Percentiles rank a stretch among this genome's conserved stretches.
phyloP scores from a whole-genome alignment of 2,329 filamentous ascomycete species.

The Fusarium denticulatum region DNA sequence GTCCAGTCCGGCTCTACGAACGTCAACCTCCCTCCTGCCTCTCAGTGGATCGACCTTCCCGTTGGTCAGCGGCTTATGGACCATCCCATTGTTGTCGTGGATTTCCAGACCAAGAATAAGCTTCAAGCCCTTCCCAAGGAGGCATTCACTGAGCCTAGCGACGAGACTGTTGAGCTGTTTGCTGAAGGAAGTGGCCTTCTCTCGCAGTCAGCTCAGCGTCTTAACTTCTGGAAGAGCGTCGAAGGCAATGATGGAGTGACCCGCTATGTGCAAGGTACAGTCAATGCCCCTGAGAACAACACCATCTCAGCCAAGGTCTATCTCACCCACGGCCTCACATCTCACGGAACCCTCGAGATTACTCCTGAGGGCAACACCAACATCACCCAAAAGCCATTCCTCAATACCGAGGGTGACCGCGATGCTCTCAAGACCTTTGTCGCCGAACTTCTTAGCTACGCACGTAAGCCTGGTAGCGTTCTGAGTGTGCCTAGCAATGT shows the following conservation, averaged over 20 bases:
- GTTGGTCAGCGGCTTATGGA: slow-evolving; percentile 67
- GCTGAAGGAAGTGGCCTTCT: slow-evolving; percentile 53
- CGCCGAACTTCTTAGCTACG: slow-evolving; percentile 41
- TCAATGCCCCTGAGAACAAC: slow-evolving; percentile 54
- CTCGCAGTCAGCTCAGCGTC: slow-evolving; percentile 55
- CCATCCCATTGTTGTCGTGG: slow-evolving; percentile 53
- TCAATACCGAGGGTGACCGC: slow-evolving; percentile 47
- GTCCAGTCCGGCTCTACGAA: slow-evolving; percentile 58
- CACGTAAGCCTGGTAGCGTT: slow-evolving; percentile 33
- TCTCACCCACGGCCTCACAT: slow-evolving; percentile 60
- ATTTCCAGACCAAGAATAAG: slow-evolving; percentile 42
- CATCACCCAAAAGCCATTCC: slow-evolving; percentile 50
- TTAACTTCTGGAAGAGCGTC: slow-evolving; percentile 59
- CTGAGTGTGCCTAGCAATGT: slow-evolving; percentile 36
- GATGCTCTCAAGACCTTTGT: slow-evolving; percentile 43
- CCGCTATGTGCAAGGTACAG: slow-evolving; percentile 55
- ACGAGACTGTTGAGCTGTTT: slow-evolving; percentile 45
- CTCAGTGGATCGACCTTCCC: slow-evolving; percentile 67
- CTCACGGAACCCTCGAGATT: slow-evolving; percentile 55
- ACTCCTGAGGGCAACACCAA: slow-evolving; percentile 52
- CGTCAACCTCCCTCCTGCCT: slow-evolving; percentile 58
- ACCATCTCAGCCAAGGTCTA: slow-evolving; percentile 59
- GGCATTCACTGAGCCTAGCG: slow-evolving; percentile 42
- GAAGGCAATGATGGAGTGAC: slow-evolving; percentile 51
- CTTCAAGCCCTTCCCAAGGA: slow-evolving; percentile 33